Evolutionary conservation across 2,329 filamentous ascomycete species (phyloP).

Genomic region (Epichloe elymi): DNA sequence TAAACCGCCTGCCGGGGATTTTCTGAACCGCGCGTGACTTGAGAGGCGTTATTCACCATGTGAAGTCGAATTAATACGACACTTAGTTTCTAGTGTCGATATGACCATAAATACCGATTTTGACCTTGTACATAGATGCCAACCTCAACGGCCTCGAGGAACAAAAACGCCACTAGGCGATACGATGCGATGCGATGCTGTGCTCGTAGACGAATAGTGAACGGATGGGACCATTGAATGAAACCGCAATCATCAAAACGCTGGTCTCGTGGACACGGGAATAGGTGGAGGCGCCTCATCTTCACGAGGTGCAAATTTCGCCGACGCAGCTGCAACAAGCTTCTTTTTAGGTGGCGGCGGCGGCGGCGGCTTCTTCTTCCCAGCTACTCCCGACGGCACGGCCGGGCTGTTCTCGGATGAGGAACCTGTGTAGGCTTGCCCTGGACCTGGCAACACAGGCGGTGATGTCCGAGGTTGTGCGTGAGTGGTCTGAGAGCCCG

Average conservation of each 20-base stretch:
- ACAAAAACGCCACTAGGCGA: not conserved
- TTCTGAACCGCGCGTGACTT: not conserved
- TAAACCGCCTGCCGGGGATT: not conserved
- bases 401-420: not conserved
- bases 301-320: constrained; percentile 9
- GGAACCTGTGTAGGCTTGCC: not conserved
- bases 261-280: constrained; percentile 37
- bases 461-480: constrained; percentile 2
- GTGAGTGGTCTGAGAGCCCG: constrained; percentile 8
- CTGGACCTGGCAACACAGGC: not conserved
- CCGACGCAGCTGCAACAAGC: constrained; percentile 20
- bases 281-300: constrained; percentile 35
- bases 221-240: not conserved
- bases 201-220: not conserved
- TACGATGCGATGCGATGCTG: not conserved
- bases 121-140: not conserved
- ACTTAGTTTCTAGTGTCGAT: no score
- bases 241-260: constrained; percentile 20
- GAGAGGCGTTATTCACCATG: no score
- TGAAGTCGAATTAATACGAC: no score
- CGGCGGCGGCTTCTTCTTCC: constrained; percentile 41
- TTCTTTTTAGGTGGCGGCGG: constrained; percentile 42
- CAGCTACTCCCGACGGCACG: constrained; percentile 10
- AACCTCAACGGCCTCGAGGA: not conserved
- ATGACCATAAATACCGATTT: not conserved